These are phyloP conservation scores for Curvularia verruculosa DNA, from an alignment of 2,329 filamentous ascomycete species.

Conservation along the genomic window DNA sequence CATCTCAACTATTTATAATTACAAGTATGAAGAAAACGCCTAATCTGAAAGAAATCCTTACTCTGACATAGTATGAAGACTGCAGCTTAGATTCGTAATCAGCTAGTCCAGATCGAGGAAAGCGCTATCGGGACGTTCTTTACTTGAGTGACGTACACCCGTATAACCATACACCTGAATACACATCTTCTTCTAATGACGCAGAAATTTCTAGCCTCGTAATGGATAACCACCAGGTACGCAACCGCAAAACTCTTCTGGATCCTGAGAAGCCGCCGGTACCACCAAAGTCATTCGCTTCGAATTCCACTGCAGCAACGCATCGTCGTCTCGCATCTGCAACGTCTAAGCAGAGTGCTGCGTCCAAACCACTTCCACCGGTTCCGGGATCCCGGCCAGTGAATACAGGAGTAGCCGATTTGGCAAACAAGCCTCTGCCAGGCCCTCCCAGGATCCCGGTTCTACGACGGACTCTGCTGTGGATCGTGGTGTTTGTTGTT, in stretches of 20 bases:
- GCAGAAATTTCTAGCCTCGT: neutral
- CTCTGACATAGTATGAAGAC: neutral
- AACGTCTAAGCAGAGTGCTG: neutral
- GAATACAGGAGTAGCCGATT: fast-evolving
- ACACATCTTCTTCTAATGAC: neutral
- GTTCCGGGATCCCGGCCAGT: neutral
- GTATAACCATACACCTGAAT: neutral
- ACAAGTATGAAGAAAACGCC: neutral
- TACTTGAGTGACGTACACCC: neutral
- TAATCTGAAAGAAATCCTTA: neutral
- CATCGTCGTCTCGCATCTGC: neutral
- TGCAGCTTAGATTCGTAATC: neutral
- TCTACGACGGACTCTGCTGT: conserved; percentile 1
- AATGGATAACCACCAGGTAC: neutral
- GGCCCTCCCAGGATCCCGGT: neutral
- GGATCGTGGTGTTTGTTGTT: neutral
- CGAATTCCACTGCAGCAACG: neutral
- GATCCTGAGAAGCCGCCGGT: neutral
- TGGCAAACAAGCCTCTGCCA: conserved; percentile 3
- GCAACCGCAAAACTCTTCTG: neutral
- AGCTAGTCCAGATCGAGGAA: neutral
- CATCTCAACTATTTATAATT: neutral
- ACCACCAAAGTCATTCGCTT: neutral
- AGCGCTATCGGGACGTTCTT: neutral
- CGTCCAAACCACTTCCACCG: conserved; percentile 4